These are phyloP conservation scores for Pulveroboletus sp. DNA, from an alignment of 768 basidiomycete species.

Conservation along the genomic window DNA sequence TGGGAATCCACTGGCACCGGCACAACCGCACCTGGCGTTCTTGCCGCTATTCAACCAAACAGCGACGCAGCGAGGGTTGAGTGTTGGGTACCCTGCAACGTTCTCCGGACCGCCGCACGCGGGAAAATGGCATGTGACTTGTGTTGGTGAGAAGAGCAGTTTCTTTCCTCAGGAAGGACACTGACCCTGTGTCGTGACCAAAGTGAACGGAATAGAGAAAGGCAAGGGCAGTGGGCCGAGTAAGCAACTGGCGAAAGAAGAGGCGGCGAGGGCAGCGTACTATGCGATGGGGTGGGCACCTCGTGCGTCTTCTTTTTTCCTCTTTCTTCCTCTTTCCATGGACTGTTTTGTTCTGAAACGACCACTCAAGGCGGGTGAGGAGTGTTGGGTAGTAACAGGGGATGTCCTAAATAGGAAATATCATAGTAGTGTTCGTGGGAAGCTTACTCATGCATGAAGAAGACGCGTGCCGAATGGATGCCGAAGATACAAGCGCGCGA, in stretches of 20 bases:
- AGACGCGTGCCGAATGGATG: conserved; percentile 19
- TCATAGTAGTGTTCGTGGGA: conserved; percentile 15
- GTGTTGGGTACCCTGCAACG: conserved; percentile 54
- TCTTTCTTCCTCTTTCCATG: neutral
- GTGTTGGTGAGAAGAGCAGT: conserved; percentile 52
- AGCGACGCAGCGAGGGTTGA: conserved; percentile 59
- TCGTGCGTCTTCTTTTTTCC: conserved; percentile 25
- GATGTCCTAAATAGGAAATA: conserved; percentile 19
- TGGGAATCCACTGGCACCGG: conserved; percentile 58
- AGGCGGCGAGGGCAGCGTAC: conserved; percentile 67
- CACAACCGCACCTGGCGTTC: conserved; percentile 60
- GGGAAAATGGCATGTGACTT: conserved; percentile 60
- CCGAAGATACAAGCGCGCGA: conserved; percentile 20
- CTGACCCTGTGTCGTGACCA: conserved; percentile 1
- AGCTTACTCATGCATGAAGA: conserved; percentile 22
- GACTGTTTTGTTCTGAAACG: neutral
- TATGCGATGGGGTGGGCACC: conserved; percentile 72
- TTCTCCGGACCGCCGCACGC: conserved; percentile 67
- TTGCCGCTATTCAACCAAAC: conserved; percentile 73
- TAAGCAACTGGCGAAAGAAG: conserved; percentile 76
- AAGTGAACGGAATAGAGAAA: conserved; percentile 68
- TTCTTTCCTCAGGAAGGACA: neutral
- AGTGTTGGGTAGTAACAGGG: neutral
- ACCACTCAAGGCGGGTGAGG: conserved; percentile 18
- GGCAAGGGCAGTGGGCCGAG: conserved; percentile 60